These are phyloP conservation scores for Lachnellula arida DNA, from an alignment of 2,329 filamentous ascomycete genomes.

Conservation along the genomic window DNA sequence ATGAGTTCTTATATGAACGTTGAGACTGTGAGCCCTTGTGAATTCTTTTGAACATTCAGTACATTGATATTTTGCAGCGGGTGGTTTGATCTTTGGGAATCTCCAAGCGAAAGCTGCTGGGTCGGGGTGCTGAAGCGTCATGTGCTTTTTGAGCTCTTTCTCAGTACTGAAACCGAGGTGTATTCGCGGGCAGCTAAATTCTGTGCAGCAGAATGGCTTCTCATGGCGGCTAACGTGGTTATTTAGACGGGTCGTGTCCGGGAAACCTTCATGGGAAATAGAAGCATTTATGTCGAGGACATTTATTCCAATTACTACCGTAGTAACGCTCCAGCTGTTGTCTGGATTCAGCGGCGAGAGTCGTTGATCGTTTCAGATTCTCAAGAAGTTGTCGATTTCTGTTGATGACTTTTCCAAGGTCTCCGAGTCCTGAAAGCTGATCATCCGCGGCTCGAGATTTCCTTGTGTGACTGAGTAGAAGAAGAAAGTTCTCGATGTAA, in stretches of 20 bases:
- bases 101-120: neutral
- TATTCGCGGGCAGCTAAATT: conserved; percentile 28
- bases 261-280: conserved; percentile 40
- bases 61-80: neutral
- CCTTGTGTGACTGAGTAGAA: neutral
- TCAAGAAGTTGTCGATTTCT: conserved; percentile 8
- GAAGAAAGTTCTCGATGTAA: neutral
- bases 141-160: conserved; percentile 32
- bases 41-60: neutral
- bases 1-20: neutral
- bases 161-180: conserved; percentile 32
- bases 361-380: neutral
- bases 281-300: conserved; percentile 35
- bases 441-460: neutral
- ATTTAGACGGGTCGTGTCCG: conserved; percentile 28
- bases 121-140: conserved; percentile 9
- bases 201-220: conserved; percentile 34
- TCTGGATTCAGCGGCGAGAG: neutral
- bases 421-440: neutral
- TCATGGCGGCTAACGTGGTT: conserved; percentile 35
- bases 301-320: conserved; percentile 36
- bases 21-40: neutral
- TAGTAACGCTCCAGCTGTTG: conserved; percentile 24
- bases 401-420: neutral
- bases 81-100: conserved; percentile 1